These are phyloP conservation scores for Suillus cothurnatus DNA, from an alignment of 768 basidiomycete species.

Conservation along the genomic window DNA sequence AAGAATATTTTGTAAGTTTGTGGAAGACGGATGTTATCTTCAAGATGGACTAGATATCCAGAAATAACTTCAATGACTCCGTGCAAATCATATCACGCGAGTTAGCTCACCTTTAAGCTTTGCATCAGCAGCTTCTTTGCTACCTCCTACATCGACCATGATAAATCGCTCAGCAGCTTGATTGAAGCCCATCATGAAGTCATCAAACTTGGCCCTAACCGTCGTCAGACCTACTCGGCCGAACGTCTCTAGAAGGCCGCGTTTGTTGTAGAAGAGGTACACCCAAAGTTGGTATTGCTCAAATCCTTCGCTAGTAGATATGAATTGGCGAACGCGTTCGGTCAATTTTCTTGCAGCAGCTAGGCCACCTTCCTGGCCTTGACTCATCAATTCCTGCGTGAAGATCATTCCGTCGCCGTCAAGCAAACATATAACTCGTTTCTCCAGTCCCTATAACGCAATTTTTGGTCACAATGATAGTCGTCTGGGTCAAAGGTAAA, in stretches of 20 bases:
- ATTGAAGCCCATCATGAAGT: slow-evolving; percentile 71
- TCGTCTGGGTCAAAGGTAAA: neutral
- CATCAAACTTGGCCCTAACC: slow-evolving; percentile 51
- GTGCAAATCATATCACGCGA: neutral
- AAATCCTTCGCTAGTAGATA: slow-evolving; percentile 21
- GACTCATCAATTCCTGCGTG: slow-evolving; percentile 48
- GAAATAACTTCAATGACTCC: slow-evolving; percentile 5
- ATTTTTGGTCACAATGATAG: slow-evolving; percentile 6
- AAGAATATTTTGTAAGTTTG: slow-evolving; percentile 70
- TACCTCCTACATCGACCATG: slow-evolving; percentile 69
- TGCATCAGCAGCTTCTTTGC: slow-evolving; percentile 74
- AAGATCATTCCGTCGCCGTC: slow-evolving; percentile 72
- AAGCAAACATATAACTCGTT: slow-evolving; percentile 48
- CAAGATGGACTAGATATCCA: slow-evolving; percentile 38
- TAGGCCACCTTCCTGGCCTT: slow-evolving; percentile 61
- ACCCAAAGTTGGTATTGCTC: slow-evolving; percentile 55
- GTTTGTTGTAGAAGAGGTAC: slow-evolving; percentile 65
- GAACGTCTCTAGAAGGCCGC: slow-evolving; percentile 57
- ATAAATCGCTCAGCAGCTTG: slow-evolving; percentile 67
- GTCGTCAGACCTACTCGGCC: slow-evolving; percentile 34
- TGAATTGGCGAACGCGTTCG: slow-evolving; percentile 28
- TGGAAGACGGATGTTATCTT: slow-evolving; percentile 48
- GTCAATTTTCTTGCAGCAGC: slow-evolving; percentile 52
- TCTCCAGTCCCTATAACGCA: slow-evolving; percentile 29
- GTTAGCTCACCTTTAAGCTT: slow-evolving; percentile 65